Evolutionary conservation across 1,284 basidiomycete genomes (phyloP), one percentile per base, ranked within the genome.

Genomic region (Earliella scabrosa): DNA sequence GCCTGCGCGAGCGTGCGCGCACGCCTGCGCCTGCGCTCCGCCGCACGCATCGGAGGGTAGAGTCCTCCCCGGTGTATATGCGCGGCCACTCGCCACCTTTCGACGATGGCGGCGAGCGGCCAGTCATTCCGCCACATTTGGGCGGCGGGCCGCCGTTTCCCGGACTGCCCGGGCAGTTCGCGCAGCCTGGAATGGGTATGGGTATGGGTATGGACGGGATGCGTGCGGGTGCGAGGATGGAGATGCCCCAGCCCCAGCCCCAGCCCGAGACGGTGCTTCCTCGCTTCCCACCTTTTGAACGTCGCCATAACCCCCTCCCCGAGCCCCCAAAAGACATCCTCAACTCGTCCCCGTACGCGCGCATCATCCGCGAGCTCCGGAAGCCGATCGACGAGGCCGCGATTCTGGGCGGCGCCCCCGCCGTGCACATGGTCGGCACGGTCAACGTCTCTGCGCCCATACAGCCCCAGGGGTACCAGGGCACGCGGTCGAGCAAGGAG

Each of bases 301-400:
- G 29, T 20, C 31, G 44, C 13, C 49, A 54, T 23, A 67, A 67
- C 45, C 66, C 66, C n/a, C 52, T 67, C 8, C 66, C 66, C 2
- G 49, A 43, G 21, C 66, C 66, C 0, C 66, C 66, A 0, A 47
- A 49, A 23, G 59, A 67, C 44, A 47, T 67, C 24, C 58, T 64
- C 32, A 52, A 60, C 31, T 26, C 43, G 21, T 62, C 64, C 7
- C 64, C 61, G 1, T 66, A 66, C 50, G 48, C 55, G 11, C 31
- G 45, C 4, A 16, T 65, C 27, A 52, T 65, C 4, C 50, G 50
- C 9, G 61, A 64, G 23, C 62, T 67, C 24, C 61, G 59, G 2
- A 58, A 53, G 6, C 63, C 63, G 18, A 54, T 63, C 31, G 59
- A 64, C 45, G 58, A 54, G 40, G 18, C 39, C 11, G 60, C 54